Conservation (phyloP, 306 rosid species). For the Vicia sativa region DNA sequence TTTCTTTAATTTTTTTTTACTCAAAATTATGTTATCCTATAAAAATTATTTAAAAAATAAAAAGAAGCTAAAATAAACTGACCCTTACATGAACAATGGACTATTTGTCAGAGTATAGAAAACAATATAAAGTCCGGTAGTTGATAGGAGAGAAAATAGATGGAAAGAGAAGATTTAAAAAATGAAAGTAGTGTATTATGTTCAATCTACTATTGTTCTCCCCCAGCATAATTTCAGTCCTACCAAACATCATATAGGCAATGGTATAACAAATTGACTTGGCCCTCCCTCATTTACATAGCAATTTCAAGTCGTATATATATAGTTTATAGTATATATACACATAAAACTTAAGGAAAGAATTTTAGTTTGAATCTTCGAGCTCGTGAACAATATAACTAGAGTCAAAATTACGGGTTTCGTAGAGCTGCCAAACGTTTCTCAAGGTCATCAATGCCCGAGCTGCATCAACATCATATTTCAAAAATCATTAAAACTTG, state of each 20-base stretch:
- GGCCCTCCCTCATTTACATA: constrained; percentile 21
- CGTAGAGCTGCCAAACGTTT: constrained; percentile 90
- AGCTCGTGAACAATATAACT: constrained; percentile 13
- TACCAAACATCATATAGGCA: not conserved
- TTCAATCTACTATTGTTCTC: constrained; percentile 21
- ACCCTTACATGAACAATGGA: not conserved
- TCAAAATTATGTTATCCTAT: no score
- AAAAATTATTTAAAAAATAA: no score
- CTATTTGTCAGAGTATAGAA: not conserved
- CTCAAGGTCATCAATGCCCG: constrained; percentile 78
- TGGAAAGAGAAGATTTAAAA: not conserved
- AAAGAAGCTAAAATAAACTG: no score
- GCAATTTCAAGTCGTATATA: constrained; percentile 20
- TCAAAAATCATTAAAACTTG: constrained; percentile 19
- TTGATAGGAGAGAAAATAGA: not conserved
- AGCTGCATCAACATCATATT: constrained; percentile 60
- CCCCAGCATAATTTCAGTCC: constrained; percentile 16
- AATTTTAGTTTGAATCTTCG: constrained; percentile 21
- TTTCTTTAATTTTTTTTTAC: no score
- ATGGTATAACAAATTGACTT: not conserved
- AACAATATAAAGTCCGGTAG: not conserved
- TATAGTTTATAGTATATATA: constrained; percentile 32
- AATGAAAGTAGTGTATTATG: not conserved
- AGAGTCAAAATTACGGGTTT: constrained; percentile 55
- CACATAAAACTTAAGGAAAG: constrained; percentile 23